phyloP scores from a whole-genome alignment of 495 filamentous ascomycete species.

The Parachaetomium inaequale region DNA sequence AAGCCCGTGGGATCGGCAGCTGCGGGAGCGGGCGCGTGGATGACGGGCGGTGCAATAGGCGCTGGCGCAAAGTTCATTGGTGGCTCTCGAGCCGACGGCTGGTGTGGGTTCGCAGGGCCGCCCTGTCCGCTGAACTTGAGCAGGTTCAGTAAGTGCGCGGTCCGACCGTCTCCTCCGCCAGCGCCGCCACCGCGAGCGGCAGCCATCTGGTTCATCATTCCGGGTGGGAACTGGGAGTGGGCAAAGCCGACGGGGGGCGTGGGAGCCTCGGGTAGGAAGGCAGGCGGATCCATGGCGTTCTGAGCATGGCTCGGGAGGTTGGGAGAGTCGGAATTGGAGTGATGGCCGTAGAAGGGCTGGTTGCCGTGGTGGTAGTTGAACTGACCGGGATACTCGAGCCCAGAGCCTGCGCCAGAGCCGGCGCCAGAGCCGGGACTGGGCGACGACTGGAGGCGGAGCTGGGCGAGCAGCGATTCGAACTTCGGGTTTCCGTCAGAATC shows the following conservation, averaged over 20 bases:
- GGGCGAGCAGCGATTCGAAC: constrained; percentile 36
- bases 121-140: constrained; percentile 74
- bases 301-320: constrained; percentile 25
- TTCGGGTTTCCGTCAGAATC: constrained; percentile 28
- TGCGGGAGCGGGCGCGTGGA: constrained; percentile 47
- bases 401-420: constrained; percentile 15
- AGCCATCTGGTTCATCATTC: constrained; percentile 41
- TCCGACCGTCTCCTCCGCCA: constrained; percentile 51
- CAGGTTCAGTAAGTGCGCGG: constrained; percentile 76
- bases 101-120: constrained; percentile 20
- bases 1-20: constrained; percentile 48
- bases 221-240: constrained; percentile 40
- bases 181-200: constrained; percentile 43
- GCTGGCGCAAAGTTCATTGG: constrained; percentile 21
- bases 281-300: constrained; percentile 36
- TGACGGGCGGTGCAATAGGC: constrained; percentile 32
- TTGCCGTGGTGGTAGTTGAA: constrained; percentile 32
- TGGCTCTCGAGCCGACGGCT: constrained; percentile 22
- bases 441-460: constrained; percentile 36
- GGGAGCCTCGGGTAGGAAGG: constrained; percentile 45
- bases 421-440: constrained; percentile 28
- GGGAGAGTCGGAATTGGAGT: constrained; percentile 32
- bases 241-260: constrained; percentile 45
- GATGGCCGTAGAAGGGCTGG: constrained; percentile 41
- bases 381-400: constrained; percentile 26